Conservation (phyloP, 2,329 filamentous ascomycete genomes). For the Pyrenochaeta sp. region DNA sequence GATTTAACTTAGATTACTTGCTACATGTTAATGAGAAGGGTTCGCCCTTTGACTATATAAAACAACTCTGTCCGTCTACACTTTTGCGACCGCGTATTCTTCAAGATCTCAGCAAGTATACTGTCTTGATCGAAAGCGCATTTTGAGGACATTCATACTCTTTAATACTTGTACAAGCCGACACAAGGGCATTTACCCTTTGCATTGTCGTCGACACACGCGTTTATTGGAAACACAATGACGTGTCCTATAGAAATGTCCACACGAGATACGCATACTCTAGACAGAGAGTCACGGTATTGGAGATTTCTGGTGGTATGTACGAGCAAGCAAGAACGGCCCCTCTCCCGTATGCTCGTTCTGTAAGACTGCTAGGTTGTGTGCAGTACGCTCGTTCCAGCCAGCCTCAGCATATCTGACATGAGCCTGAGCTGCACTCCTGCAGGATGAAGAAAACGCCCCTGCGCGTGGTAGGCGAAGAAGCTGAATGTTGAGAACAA, state of each 20-base stretch:
- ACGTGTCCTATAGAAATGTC: too few relatives aligned
- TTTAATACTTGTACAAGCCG: too few relatives aligned
- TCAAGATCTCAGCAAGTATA: not conserved
- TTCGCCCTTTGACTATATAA: constrained; percentile 2
- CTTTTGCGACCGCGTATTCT: not conserved
- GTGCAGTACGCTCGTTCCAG: not conserved
- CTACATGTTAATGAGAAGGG: not conserved
- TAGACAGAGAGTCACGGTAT: not conserved
- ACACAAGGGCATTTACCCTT: too few relatives aligned
- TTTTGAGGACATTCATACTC: too few relatives aligned
- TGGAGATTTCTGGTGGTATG: not conserved
- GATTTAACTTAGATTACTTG: constrained; percentile 15
- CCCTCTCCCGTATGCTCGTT: not conserved
- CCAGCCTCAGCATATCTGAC: constrained; percentile 5
- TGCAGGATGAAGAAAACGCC: constrained; percentile 13
- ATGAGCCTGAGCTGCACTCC: constrained; percentile 4
- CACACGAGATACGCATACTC: not conserved
- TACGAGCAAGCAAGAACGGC: not conserved
- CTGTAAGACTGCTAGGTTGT: not conserved
- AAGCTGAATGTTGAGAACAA: constrained; percentile 4
- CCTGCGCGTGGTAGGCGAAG: constrained; percentile 1
- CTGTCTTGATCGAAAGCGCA: too few relatives aligned
- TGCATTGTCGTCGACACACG: too few relatives aligned
- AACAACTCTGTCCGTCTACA: not conserved
- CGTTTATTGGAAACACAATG: too few relatives aligned